Percentiles rank a stretch among this genome's conserved stretches.
These are phyloP conservation scores for Schizophyllum amplum DNA, from an alignment of 1,284 basidiomycete genomes.

Conservation along the genomic window DNA sequence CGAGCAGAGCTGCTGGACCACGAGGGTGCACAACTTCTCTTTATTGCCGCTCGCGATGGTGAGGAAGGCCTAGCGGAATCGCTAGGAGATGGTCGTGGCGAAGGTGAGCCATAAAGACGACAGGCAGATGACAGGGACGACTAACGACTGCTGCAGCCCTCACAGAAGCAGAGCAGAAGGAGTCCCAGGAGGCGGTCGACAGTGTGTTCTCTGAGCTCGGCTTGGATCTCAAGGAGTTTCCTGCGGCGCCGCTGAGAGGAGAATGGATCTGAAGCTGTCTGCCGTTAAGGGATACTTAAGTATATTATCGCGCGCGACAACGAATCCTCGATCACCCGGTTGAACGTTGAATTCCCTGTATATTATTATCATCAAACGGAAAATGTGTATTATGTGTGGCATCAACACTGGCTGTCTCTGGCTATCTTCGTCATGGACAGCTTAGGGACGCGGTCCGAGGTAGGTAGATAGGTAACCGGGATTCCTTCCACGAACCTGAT, in stretches of 20 bases:
- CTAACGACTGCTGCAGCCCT: neutral
- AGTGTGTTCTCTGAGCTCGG: conserved; percentile 45
- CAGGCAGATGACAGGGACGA: neutral
- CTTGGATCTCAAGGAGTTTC: conserved; percentile 35
- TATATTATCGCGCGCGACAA: too few relatives aligned
- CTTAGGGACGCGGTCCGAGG: too few relatives aligned
- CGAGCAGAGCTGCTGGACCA: conserved; percentile 48
- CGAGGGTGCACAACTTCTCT: conserved; percentile 45
- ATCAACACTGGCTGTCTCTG: too few relatives aligned
- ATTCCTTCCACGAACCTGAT: too few relatives aligned
- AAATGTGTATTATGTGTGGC: too few relatives aligned
- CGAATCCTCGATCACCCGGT: too few relatives aligned
- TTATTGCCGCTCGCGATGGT: conserved; percentile 48
- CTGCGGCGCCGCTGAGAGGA: conserved; percentile 43
- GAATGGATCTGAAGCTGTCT: conserved; percentile 33
- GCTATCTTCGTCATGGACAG: too few relatives aligned
- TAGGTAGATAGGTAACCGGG: too few relatives aligned
- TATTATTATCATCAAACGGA: too few relatives aligned
- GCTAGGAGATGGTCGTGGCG: conserved; percentile 42
- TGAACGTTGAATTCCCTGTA: too few relatives aligned
- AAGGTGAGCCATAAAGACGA: conserved; percentile 27
- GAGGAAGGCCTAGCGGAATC: conserved; percentile 38
- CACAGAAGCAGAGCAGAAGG: conserved; percentile 22
- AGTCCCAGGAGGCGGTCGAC: conserved; percentile 32
- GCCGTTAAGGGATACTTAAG: too few relatives aligned